Percentiles rank a stretch among this genome's conserved stretches.
These are phyloP conservation scores for Pittosporum tobira DNA, from an alignment of 129 eudicot species.

Conservation along the genomic window DNA sequence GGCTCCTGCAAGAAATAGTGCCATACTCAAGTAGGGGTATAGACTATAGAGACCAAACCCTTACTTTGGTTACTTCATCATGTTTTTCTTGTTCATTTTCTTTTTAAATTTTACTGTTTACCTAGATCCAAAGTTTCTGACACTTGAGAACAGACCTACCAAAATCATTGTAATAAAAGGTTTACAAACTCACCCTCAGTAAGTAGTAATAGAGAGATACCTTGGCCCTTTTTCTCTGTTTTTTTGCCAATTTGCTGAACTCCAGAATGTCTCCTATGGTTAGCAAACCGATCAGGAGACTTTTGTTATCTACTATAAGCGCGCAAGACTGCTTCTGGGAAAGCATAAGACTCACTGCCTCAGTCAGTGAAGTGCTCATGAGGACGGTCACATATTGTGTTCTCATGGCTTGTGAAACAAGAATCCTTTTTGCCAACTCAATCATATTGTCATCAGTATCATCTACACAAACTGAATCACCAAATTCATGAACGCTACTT, in stretches of 20 bases:
- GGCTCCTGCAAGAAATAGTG: too few species aligned
- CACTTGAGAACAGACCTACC: neutral
- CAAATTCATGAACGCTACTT: conserved; percentile 25
- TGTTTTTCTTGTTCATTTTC: neutral
- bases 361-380: conserved; percentile 47
- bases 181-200: neutral
- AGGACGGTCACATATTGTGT: conserved; percentile 52
- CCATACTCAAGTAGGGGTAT: too few species aligned
- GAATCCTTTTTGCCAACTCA: conserved; percentile 34
- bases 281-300: conserved; percentile 51
- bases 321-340: conserved; percentile 79
- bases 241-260: conserved; percentile 42
- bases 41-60: too few species aligned
- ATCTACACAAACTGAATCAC: conserved; percentile 35
- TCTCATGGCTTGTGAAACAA: conserved; percentile 83
- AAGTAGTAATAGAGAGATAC: conserved; percentile 25
- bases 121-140: neutral
- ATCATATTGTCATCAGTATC: conserved; percentile 26
- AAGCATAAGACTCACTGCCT: conserved; percentile 59
- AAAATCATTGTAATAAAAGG: neutral
- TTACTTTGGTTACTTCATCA: too few species aligned
- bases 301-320: conserved; percentile 46
- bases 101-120: neutral
- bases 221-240: conserved; percentile 35
- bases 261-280: conserved; percentile 63